Evolutionary conservation across 345 rosid genomes (phyloP).

Genomic region (Citrus reticulata): DNA sequence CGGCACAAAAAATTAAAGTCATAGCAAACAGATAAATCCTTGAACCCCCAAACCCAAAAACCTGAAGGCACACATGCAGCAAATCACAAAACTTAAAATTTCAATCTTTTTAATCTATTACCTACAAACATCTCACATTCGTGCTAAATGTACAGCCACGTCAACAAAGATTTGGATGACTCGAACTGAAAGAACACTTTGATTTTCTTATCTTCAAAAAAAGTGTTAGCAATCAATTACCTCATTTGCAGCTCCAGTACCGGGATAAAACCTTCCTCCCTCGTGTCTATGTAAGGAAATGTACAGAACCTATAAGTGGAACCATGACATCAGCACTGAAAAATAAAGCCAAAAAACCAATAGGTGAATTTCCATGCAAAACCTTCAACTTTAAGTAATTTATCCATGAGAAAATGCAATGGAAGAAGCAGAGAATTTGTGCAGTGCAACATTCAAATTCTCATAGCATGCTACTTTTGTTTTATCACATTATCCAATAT

Average conservation of each 20-base stretch:
- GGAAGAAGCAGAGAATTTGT: background rate
- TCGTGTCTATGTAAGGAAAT: slow-evolving; percentile 92
- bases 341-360: background rate
- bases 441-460: slow-evolving; percentile 6
- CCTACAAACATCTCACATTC: background rate
- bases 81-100: background rate
- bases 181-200: background rate
- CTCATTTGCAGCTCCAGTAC: slow-evolving; percentile 90
- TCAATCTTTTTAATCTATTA: background rate
- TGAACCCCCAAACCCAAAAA: background rate
- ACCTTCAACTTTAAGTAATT: background rate
- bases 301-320: slow-evolving; percentile 65
- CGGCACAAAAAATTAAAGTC: background rate
- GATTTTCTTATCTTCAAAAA: background rate
- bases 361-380: background rate
- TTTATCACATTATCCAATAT: background rate
- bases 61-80: background rate
- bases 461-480: background rate
- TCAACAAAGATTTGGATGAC: background rate
- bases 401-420: background rate
- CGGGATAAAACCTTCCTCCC: slow-evolving; percentile 87
- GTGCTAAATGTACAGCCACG: background rate
- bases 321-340: slow-evolving; percentile 1
- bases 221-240: slow-evolving; percentile 25
- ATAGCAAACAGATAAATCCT: background rate